Conservation (phyloP, 345 rosid species). For the Aurinia saxatilis region DNA sequence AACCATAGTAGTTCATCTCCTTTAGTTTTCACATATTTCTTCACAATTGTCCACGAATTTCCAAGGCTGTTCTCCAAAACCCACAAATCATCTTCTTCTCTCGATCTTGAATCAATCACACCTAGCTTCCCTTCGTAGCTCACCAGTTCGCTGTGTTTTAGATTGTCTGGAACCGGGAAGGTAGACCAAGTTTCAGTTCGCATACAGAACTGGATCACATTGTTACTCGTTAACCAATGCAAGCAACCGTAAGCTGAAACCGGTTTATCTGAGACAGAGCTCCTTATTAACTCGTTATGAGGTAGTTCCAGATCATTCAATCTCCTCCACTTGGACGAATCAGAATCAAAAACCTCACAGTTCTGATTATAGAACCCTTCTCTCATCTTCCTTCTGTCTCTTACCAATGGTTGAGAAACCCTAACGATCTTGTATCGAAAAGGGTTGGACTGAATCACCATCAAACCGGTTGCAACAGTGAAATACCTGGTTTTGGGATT, state of each 20-base stretch:
- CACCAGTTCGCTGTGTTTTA: neutral
- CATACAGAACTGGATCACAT: slow-evolving; percentile 19
- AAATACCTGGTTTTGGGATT: slow-evolving; percentile 14
- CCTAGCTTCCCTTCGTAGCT: slow-evolving; percentile 15
- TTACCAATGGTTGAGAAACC: too few relatives aligned
- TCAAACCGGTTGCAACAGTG: neutral
- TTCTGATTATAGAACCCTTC: neutral
- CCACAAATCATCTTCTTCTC: neutral
- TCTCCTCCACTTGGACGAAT: neutral
- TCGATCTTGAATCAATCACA: neutral
- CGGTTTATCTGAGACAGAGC: neutral
- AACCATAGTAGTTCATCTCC: too few relatives aligned
- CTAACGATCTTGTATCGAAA: slow-evolving; percentile 21
- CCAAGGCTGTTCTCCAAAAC: neutral
- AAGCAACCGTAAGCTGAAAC: neutral
- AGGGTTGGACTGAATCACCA: neutral
- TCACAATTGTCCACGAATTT: neutral
- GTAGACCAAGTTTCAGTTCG: slow-evolving; percentile 19
- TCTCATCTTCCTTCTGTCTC: neutral
- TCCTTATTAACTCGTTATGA: neutral
- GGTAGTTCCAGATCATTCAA: neutral
- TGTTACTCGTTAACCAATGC: too few relatives aligned
- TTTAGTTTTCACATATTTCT: too few relatives aligned
- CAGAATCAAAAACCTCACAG: too few relatives aligned
- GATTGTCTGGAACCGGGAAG: neutral